Base-by-base conservation (phyloP, 345 rosid genomes). In the Erysimum cheiranthoides region DNA sequence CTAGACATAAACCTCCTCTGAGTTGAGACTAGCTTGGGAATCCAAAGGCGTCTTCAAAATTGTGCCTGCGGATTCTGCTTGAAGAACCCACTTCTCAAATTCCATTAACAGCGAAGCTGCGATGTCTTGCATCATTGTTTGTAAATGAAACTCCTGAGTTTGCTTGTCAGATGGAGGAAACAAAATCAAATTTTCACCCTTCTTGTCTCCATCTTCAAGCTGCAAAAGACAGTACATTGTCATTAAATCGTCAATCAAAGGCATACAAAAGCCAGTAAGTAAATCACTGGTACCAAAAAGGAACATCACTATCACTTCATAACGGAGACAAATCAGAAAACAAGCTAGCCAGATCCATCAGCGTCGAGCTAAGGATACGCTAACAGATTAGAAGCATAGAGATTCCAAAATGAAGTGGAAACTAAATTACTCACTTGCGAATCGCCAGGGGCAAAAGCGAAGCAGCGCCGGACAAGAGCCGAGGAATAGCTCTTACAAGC, bases 1-100 rank as follows among this genome's bases (percentile, higher is more conserved):
- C 98, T 90, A 90, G 82, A 91, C 79, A 86, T 84, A 75, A 87
- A 93, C 97, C 98, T 95, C 98, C 97, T 92, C 99, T 80, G 99
- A 89, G 82, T 86, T 87, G 82, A 96, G 92, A 89, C 89, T 96
- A 42, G 98, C 89, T 91, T 96, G 99, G 74, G 97, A 93, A 89
- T 96, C 99, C 61, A 96, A 85, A 50, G 93, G 99, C 18, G 98
- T 93, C 88, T 96, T 96, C 82, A 96, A 82, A 66, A 87, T 87
- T 46, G 99, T 93, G 74, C 99, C 99, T 0, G 96, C 79, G 28
- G 98, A 96, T 62, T 96, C 99, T 1, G 94, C 94, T 81, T 85
- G 66, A 54, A 96, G 90, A 35, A 91, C 99, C 90, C 92, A 91
- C 80, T 96, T 96, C 78, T 96, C 99, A 43, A 96, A 93, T 64